A percentile compares a stretch with the other conserved stretches of the same genome.
These are phyloP conservation scores for Neofusicoccum sp. DNA, from an alignment of 2,329 filamentous ascomycete genomes.

Conservation along the genomic window DNA sequence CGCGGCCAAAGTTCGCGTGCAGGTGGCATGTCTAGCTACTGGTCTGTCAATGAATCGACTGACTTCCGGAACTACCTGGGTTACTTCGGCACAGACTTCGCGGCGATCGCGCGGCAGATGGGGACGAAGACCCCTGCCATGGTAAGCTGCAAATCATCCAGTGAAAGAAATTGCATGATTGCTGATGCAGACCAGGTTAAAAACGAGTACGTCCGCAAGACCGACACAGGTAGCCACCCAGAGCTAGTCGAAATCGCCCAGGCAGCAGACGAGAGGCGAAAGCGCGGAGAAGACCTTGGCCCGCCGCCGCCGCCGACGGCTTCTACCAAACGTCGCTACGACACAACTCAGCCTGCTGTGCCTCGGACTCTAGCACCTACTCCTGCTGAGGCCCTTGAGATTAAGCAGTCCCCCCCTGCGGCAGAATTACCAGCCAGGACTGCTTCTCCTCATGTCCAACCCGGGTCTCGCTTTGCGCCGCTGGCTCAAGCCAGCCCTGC, in stretches of 20 bases:
- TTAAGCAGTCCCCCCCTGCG: conserved; percentile 36
- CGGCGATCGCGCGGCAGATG: conserved; percentile 73
- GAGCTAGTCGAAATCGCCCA: conserved; percentile 43
- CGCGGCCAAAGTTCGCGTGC: conserved; percentile 6
- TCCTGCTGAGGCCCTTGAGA: conserved; percentile 41
- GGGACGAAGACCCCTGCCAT: conserved; percentile 83
- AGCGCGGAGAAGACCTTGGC: conserved; percentile 46
- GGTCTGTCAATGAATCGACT: conserved; percentile 77
- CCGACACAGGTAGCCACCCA: conserved; percentile 41
- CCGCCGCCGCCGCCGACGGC: conserved; percentile 50
- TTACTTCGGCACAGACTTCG: conserved; percentile 78
- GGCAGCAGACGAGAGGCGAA: conserved; percentile 42
- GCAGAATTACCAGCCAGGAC: conserved; percentile 33
- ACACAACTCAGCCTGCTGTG: conserved; percentile 38
- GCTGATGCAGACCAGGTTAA: conserved; percentile 35
- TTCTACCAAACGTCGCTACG: conserved; percentile 48
- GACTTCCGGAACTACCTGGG: conserved; percentile 72
- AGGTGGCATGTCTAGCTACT: conserved; percentile 73
- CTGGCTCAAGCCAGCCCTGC: conserved; percentile 33
- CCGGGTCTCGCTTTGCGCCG: conserved; percentile 30
- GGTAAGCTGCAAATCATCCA: conserved; percentile 50
- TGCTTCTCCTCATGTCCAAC: conserved; percentile 34
- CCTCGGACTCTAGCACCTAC: conserved; percentile 46
- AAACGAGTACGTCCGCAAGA: conserved; percentile 49
- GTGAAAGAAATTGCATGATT: background rate